Evolutionary conservation across 2,329 filamentous ascomycete genomes (phyloP).

Genomic region (Eutypella sp.): DNA sequence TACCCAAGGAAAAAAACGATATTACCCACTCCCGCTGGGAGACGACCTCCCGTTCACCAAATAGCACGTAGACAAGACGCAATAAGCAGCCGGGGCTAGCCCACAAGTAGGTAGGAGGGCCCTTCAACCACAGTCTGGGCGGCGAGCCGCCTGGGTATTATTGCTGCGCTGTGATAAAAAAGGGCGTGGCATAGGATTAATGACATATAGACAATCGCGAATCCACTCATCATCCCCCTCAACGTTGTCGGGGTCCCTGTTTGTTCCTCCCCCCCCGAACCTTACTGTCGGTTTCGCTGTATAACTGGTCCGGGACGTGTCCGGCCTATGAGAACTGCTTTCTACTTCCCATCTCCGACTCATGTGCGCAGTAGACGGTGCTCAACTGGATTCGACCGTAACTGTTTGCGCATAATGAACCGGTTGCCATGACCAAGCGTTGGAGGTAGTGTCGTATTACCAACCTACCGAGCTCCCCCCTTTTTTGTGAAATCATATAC

Average conservation of each 20-base stretch:
- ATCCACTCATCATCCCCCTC: neutral
- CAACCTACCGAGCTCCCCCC: neutral
- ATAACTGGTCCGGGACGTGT: neutral
- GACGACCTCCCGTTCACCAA: too few species aligned
- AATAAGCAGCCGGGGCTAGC: too few species aligned
- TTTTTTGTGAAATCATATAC: constrained; percentile 1
- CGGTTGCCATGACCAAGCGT: constrained; percentile 7
- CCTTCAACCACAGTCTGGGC: too few species aligned
- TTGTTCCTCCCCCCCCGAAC: neutral
- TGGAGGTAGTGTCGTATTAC: constrained; percentile 1
- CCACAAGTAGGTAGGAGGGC: too few species aligned
- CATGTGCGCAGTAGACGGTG: constrained; percentile 5
- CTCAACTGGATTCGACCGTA: too few species aligned
- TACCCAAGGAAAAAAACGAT: too few species aligned
- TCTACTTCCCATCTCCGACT: neutral
- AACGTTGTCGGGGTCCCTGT: too few species aligned
- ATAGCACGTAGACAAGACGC: too few species aligned
- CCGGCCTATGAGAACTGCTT: neutral
- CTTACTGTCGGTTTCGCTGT: neutral
- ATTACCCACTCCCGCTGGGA: too few species aligned
- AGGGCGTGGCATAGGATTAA: neutral
- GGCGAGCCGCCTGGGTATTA: neutral
- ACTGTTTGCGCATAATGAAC: too few species aligned
- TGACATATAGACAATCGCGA: neutral
- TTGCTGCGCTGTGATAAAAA: too few species aligned